Base-by-base conservation (phyloP, 1,284 basidiomycete genomes). In the Hemileia vastatrix region DNA sequence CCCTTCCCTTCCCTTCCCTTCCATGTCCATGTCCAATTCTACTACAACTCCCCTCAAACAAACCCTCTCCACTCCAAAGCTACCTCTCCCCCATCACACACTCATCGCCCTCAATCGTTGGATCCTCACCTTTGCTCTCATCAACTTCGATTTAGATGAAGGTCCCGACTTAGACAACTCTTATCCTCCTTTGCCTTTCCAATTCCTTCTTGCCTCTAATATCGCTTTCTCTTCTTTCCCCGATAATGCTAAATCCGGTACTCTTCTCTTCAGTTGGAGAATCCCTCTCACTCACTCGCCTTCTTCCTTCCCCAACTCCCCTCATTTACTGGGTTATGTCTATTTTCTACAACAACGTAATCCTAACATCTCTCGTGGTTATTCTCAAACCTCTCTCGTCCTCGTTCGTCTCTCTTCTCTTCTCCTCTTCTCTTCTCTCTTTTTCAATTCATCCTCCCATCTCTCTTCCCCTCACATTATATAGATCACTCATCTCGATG, bases 161-260 rank as follows among this genome's bases (percentile, higher is more conserved):
- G 57, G 57, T 2, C 57, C 57, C 9, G 57, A 59, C 21, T 59
- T 59, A 36, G 57, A 59, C 45, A 59, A 59, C 23, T 59, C 49
- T n/a, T 59, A 59, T 53, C 57, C 57, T 4, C 33, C 57, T n/a
- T 18, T 52, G 23, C 8, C 43, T 21, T 40, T 59, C 23, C 23
- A 32, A 13, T 24, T 36, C 11, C 8, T 33, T 27, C 57, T 52
- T 13, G 57, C 36, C 64, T 2, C 27, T 32, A 64, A 63, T 64
- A 92, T 91, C 61, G 90, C 92, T 4, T 97, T 97, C 77, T 91
- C 89, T 0, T 85, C 90, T 0, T 92, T 98, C 71, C 94, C 94
- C 0, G 93, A 96, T 71, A 92, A 90, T 8, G 68, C 73, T 4
- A 75, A 75, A 49, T 75, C 74, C 67, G 36, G 69, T 68, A 51